Evolutionary conservation across 2,329 filamentous ascomycete genomes (phyloP).

Genomic region (Cercospora berteroae): DNA sequence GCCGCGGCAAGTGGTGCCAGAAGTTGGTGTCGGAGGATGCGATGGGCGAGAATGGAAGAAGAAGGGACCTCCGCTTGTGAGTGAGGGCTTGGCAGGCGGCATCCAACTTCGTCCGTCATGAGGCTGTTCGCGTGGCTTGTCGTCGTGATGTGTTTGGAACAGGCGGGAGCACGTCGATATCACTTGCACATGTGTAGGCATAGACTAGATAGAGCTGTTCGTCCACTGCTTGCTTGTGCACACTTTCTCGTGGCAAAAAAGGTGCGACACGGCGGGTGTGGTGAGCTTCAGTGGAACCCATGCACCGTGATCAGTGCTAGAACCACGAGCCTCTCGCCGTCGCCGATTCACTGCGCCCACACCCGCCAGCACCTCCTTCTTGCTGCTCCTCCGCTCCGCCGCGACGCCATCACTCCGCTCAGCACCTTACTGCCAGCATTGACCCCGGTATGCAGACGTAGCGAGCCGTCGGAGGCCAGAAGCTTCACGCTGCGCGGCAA

Average conservation of each 20-base stretch:
- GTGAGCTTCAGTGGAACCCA: constrained; percentile 4
- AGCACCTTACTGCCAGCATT: constrained; percentile 9
- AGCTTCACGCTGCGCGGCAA: constrained; percentile 4
- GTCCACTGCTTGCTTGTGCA: background rate
- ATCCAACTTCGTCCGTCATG: background rate
- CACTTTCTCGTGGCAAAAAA: background rate
- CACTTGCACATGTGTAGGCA: background rate
- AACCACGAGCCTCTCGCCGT: background rate
- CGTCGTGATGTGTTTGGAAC: background rate
- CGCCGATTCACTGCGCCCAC: background rate
- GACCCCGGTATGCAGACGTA: constrained; percentile 8
- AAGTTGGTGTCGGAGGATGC: background rate
- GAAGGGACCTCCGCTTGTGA: background rate
- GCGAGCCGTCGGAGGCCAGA: background rate
- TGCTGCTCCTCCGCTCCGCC: constrained; percentile 5
- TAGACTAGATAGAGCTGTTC: background rate
- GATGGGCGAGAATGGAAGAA: background rate
- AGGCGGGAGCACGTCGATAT: background rate
- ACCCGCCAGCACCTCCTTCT: background rate
- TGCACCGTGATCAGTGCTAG: constrained; percentile 2
- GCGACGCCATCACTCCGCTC: constrained; percentile 9
- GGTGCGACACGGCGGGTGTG: background rate
- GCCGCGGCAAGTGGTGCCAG: background rate
- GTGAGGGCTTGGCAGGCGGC: background rate
- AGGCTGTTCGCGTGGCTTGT: background rate